These are phyloP conservation scores for Aeschynomene evenia DNA, from an alignment of 306 rosid species.

Conservation along the genomic window DNA sequence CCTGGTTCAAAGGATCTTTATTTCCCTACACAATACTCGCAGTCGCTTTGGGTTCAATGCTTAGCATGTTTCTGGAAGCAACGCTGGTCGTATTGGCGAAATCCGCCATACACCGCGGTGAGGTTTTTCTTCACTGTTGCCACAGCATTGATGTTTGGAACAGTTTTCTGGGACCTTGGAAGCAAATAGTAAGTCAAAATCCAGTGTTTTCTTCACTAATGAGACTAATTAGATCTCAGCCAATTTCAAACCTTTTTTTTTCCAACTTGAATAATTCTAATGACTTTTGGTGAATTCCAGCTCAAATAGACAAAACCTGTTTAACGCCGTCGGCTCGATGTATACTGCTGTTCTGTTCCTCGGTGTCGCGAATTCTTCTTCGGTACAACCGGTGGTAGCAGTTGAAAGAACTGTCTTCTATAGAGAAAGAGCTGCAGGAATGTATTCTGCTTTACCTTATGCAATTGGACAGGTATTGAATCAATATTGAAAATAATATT, in stretches of 20 bases:
- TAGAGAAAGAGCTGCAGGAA: constrained; percentile 75
- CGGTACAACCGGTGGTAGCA: constrained; percentile 70
- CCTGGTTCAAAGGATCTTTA: constrained; percentile 57
- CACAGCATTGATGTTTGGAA: background rate
- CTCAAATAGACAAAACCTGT: constrained; percentile 37
- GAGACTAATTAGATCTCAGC: background rate
- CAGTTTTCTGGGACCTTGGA: background rate
- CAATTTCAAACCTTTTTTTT: too few relatives aligned
- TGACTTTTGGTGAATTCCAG: background rate
- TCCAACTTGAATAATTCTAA: too few relatives aligned
- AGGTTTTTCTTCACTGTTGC: background rate
- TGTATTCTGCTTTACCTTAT: constrained; percentile 73
- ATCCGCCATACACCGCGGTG: background rate
- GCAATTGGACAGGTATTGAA: constrained; percentile 56
- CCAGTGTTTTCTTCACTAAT: background rate
- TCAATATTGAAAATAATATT: background rate
- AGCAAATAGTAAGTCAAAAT: background rate
- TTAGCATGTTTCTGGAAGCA: constrained; percentile 48
- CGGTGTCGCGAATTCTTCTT: constrained; percentile 53
- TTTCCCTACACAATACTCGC: constrained; percentile 70
- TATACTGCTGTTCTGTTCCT: constrained; percentile 58
- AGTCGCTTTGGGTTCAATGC: constrained; percentile 58
- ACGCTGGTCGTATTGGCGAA: background rate
- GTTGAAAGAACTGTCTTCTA: constrained; percentile 80
- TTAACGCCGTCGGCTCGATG: constrained; percentile 75